phyloP scores from a whole-genome alignment of 352 stramenopile species.

The Globisporangium cystogenes region DNA sequence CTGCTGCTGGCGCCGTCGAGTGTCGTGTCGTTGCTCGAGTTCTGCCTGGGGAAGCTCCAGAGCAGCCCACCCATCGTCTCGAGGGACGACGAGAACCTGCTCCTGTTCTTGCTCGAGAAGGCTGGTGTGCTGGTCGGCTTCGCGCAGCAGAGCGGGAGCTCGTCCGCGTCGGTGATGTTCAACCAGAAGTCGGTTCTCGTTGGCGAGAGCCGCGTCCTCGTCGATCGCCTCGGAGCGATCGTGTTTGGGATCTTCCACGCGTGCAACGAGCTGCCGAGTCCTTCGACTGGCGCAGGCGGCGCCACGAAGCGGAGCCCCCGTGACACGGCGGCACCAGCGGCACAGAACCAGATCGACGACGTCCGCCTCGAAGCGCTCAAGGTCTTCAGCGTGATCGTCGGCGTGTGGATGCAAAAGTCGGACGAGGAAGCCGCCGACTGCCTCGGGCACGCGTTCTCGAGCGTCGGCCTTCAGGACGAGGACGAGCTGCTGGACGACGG shows the following conservation, averaged over 20 bases:
- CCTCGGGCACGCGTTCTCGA: constrained; percentile 12
- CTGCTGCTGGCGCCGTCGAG: constrained; percentile 14
- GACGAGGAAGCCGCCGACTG: constrained; percentile 16
- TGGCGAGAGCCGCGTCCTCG: constrained; percentile 10
- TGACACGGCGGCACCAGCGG: constrained; percentile 1
- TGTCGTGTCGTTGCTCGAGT: constrained; percentile 12
- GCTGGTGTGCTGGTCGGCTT: constrained; percentile 9
- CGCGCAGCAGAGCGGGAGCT: constrained; percentile 9
- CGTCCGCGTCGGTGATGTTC: constrained; percentile 7
- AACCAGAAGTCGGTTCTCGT: constrained; percentile 12
- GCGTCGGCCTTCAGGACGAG: constrained; percentile 9
- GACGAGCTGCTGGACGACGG: constrained; percentile 14
- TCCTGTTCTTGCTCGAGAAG: constrained; percentile 16
- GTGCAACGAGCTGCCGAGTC: constrained; percentile 1
- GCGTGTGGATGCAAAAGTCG: constrained; percentile 18
- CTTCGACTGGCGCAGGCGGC: background rate
- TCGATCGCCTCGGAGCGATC: constrained; percentile 17
- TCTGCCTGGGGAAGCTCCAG: constrained; percentile 9
- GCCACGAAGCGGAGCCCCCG: background rate
- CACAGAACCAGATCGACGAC: constrained; percentile 7
- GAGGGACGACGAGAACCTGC: constrained; percentile 17
- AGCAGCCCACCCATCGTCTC: background rate
- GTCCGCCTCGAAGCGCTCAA: constrained; percentile 13
- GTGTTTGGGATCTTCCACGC: constrained; percentile 15
- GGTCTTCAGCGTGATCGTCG: constrained; percentile 12